Evolutionary conservation across 1,284 basidiomycete genomes (phyloP).

Genomic region (Boletellus dicymbophilus): DNA sequence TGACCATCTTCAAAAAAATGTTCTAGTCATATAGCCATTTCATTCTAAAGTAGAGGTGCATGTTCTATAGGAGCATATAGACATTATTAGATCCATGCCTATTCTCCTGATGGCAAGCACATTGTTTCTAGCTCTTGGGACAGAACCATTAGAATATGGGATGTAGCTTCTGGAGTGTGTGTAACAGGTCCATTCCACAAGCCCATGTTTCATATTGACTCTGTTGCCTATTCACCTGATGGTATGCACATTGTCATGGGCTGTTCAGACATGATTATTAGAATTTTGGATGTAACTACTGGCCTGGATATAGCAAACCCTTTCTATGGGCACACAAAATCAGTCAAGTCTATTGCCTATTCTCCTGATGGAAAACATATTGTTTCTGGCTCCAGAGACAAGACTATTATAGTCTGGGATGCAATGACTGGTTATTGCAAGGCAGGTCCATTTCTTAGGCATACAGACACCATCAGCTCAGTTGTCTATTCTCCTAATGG

Average conservation of each 20-base stretch:
- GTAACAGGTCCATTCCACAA: too few species aligned
- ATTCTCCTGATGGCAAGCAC: background rate
- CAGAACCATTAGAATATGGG: too few species aligned
- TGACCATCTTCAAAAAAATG: background rate
- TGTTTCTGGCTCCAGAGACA: background rate
- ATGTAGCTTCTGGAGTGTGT: too few species aligned
- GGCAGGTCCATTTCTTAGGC: background rate
- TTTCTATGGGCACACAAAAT: background rate
- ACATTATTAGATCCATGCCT: background rate
- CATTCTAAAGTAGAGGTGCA: background rate
- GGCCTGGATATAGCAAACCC: background rate
- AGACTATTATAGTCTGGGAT: background rate
- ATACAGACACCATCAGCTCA: background rate
- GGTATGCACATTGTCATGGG: too few species aligned
- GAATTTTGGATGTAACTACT: too few species aligned
- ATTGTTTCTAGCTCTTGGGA: too few species aligned
- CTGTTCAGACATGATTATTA: too few species aligned
- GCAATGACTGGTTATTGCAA: background rate
- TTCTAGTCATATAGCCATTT: background rate
- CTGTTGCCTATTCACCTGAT: too few species aligned
- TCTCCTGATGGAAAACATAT: background rate
- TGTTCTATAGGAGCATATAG: background rate
- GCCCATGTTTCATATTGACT: too few species aligned
- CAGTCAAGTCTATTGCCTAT: background rate
- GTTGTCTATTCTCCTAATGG: background rate